Percentiles rank a stretch among this genome's conserved stretches.
Conservation (phyloP, 192 early-diverging fungal genomes). For the Coemansia reversa region DNA sequence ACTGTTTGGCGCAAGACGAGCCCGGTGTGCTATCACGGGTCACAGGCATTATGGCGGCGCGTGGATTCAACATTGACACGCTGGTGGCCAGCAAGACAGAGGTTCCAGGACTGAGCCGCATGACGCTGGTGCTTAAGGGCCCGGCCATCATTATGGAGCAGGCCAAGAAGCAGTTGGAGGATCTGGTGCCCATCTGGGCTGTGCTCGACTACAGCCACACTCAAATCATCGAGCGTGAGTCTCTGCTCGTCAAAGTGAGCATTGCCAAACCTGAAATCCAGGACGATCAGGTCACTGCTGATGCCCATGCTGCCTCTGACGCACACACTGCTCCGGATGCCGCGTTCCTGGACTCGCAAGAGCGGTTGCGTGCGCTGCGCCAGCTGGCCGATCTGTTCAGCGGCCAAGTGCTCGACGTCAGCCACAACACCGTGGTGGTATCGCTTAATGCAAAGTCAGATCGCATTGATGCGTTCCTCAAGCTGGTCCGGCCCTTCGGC, state of each 20-base stretch:
- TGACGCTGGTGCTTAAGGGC: slow-evolving; percentile 95
- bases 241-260: slow-evolving; percentile 91
- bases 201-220: slow-evolving; percentile 94
- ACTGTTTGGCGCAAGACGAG: slow-evolving; percentile 92
- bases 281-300: slow-evolving; percentile 13
- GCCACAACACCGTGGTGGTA: slow-evolving; percentile 76
- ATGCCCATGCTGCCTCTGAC: slow-evolving; percentile 5
- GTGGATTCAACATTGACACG: slow-evolving; percentile 98
- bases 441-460: slow-evolving; percentile 87
- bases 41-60: slow-evolving; percentile 85
- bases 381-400: slow-evolving; percentile 84
- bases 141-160: slow-evolving; percentile 83
- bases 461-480: slow-evolving; percentile 88
- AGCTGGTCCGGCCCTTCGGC: slow-evolving; percentile 91
- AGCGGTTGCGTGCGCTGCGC: slow-evolving; percentile 75
- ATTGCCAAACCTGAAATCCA: slow-evolving; percentile 59
- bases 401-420: slow-evolving; percentile 86
- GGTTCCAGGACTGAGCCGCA: slow-evolving; percentile 85
- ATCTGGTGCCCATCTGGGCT: slow-evolving; percentile 96
- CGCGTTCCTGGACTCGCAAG: slow-evolving; percentile 57
- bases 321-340: slow-evolving; percentile 17
- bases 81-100: slow-evolving; percentile 96
- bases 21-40: slow-evolving; percentile 81
- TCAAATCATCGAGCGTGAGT: slow-evolving; percentile 86
- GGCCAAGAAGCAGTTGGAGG: slow-evolving; percentile 90